Conservation (phyloP, 2,329 filamentous ascomycete species). For the Fusarium oxysporum region DNA sequence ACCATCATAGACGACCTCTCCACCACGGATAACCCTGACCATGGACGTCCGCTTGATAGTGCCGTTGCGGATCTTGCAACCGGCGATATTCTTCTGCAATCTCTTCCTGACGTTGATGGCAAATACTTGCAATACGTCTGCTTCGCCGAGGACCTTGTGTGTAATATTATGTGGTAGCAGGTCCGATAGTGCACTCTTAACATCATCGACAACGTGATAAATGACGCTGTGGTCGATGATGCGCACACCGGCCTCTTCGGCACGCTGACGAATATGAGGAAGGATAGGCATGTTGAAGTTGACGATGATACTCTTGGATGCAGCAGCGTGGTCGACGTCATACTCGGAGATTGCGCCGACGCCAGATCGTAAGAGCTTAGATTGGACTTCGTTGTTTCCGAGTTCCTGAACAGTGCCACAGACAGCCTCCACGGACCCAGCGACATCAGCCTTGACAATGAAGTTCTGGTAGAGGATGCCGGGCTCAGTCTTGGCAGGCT, state of each 20-base stretch:
- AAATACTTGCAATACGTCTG: conserved; percentile 86
- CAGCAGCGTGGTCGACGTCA: conserved; percentile 88
- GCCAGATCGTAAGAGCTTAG: conserved; percentile 79
- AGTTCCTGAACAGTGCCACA: conserved; percentile 79
- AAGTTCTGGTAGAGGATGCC: conserved; percentile 75
- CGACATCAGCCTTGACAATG: conserved; percentile 91
- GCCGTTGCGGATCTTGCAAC: conserved; percentile 88
- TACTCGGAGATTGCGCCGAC: conserved; percentile 86
- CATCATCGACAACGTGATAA: conserved; percentile 81
- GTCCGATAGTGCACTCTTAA: conserved; percentile 74
- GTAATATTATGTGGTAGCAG: conserved; percentile 75
- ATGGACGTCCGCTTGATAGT: conserved; percentile 70
- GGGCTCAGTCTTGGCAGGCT: conserved; percentile 53
- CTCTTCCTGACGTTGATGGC: conserved; percentile 82
- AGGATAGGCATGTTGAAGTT: conserved; percentile 85
- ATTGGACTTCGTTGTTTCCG: conserved; percentile 85
- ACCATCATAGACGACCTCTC: conserved; percentile 85
- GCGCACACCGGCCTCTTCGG: conserved; percentile 76
- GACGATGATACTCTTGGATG: conserved; percentile 80
- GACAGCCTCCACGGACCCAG: conserved; percentile 93
- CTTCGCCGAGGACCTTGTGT: conserved; percentile 84
- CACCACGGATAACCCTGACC: conserved; percentile 78
- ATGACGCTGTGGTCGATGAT: conserved; percentile 91
- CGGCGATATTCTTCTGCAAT: conserved; percentile 80
- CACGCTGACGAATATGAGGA: conserved; percentile 74